phyloP scores from a whole-genome alignment of 164 flowering plant species.

The Nymphaea colorata region DNA sequence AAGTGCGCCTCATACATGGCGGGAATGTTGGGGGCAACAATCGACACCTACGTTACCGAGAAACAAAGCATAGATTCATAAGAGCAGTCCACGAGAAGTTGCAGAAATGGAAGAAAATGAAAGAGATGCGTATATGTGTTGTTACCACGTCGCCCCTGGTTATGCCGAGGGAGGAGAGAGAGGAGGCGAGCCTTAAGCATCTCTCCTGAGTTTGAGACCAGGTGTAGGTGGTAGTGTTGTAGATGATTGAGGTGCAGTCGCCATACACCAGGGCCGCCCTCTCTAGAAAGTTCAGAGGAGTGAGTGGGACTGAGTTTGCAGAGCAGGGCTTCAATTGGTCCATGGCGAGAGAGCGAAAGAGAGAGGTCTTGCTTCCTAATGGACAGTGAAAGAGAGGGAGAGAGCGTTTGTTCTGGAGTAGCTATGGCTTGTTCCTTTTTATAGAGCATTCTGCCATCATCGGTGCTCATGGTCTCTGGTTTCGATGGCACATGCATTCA shows the following conservation, averaged over 20 bases:
- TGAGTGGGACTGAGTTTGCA: conserved; percentile 25
- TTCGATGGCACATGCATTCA: too few species aligned
- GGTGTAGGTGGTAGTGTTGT: conserved; percentile 13
- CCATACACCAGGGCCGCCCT: conserved; percentile 17
- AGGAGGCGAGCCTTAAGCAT: conserved; percentile 22
- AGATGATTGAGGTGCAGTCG: conserved; percentile 22
- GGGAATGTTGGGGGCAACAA: conserved; percentile 27
- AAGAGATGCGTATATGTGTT: not conserved
- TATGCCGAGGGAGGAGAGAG: conserved; percentile 19
- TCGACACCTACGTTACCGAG: conserved; percentile 12
- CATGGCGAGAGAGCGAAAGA: conserved; percentile 12
- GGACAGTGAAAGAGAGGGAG: too few species aligned
- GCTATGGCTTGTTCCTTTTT: too few species aligned
- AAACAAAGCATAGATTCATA: not conserved
- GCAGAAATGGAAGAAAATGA: not conserved
- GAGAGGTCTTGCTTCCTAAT: too few species aligned
- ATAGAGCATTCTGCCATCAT: too few species aligned
- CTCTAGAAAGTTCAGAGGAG: conserved; percentile 29
- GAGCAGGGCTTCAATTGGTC: conserved; percentile 22
- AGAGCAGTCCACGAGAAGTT: not conserved
- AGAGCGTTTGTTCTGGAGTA: too few species aligned
- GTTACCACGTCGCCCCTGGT: conserved; percentile 18
- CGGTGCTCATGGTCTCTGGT: too few species aligned
- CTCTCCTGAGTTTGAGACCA: conserved; percentile 25
- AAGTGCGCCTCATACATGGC: conserved; percentile 38